Evolutionary conservation across 1,139 yeast genomes (phyloP), one percentile per base, ranked within the genome.

Genomic region (Petasospora fabianii): DNA sequence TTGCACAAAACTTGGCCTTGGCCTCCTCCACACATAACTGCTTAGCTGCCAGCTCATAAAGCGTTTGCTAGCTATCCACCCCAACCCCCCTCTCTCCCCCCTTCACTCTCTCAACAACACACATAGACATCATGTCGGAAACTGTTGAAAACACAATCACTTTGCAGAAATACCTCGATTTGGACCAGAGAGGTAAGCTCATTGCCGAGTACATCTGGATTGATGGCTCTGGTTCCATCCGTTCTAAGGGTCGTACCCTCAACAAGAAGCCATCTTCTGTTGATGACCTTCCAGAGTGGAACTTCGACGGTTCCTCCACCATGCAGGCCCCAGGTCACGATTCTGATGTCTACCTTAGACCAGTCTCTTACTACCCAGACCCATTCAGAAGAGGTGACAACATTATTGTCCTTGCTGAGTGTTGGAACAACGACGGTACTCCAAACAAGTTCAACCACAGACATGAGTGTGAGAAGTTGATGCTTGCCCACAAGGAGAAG

Each of bases 241-340:
- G 98, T 72, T 87, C 97, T 49, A 92, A 92, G 73, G 87, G 96
- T 69, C 85, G 81, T 69, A 92, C 97, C 43, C 72, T 92, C 54
- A 58, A 58, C 59, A 77, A 80, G 68, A 74, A 69, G 59, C 86
- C 95, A 43, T 60, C 77, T 35, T 71, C 83, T 32, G 73, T 86
- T 42, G 94, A 85, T 50, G 96, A 92, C 60, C 75, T 92, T 55
- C 97, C 97, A 54, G 97, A 90, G 68, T 92, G 98, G 98, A 92
- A 92, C 77, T 92, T 92, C 60, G 98, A 92, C 66, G 98, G 98
- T 68, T 90, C 97, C 34, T 88, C 97, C 24, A 92, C 98, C 38
- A 92, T 87, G 53, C 98, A 92, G 74, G 98, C 98, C 43, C 97
- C 97, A 59, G 98, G 98, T 55, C 82, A 85, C 66, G 92, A 92